Percentiles rank a stretch among this genome's conserved stretches.
phyloP scores from a whole-genome alignment of 1,139 yeast species.

The Saccharomyces hybrid region DNA sequence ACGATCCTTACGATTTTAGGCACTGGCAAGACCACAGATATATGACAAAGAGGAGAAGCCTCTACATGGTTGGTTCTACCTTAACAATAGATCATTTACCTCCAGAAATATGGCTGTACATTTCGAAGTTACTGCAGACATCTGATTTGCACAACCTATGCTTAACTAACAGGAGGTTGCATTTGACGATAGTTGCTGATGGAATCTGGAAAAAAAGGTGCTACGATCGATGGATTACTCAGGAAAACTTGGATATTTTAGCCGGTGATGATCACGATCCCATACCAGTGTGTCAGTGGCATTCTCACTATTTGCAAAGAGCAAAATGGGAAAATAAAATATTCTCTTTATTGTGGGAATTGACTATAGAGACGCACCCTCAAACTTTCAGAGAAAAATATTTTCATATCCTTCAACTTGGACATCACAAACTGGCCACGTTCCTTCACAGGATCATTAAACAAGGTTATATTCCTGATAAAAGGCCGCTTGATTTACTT shows the following conservation, averaged over 20 bases:
- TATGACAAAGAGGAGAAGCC: not conserved
- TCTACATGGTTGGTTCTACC: not conserved
- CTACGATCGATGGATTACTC: not conserved
- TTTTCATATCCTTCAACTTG: not conserved
- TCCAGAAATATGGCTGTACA: not conserved
- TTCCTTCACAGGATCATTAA: slow-evolving; percentile 5
- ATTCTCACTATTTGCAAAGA: not conserved
- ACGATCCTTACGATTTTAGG: not conserved
- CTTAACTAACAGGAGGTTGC: not conserved
- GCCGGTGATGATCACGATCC: not conserved
- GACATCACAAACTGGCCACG: not conserved
- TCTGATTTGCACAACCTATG: not conserved
- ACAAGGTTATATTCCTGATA: slow-evolving; percentile 2
- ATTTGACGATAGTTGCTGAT: not conserved
- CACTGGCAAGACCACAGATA: not conserved
- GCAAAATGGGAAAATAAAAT: not conserved
- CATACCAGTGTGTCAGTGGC: not conserved
- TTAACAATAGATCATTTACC: not conserved
- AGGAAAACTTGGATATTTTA: not conserved
- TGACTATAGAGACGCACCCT: not conserved
- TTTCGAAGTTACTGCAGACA: not conserved
- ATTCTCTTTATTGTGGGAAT: not conserved
- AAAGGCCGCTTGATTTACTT: slow-evolving; percentile 5
- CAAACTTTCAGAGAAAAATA: not conserved
- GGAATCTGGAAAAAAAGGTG: not conserved